Evolutionary conservation across 139 green algal species (phyloP), one percentile per base, ranked within the genome.

Genomic region (Micractinium conductrix): DNA sequence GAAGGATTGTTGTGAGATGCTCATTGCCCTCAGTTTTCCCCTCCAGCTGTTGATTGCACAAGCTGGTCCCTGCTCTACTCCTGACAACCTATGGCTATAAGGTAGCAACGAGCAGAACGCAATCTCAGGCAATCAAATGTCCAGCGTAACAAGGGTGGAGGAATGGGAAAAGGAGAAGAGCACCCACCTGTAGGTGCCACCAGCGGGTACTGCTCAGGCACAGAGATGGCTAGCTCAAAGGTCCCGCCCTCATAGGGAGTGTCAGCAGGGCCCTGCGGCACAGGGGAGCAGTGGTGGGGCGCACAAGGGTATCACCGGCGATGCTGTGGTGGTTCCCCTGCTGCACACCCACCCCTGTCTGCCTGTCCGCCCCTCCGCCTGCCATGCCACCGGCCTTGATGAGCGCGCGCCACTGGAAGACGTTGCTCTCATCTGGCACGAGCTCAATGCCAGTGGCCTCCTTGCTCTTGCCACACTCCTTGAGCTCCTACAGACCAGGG

Each of bases 131-230:
- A n/a, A n/a, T n/a, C n/a, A n/a, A n/a, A n/a, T n/a, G n/a, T n/a
- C n/a, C n/a, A n/a, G n/a, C n/a, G n/a, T n/a, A n/a, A n/a, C n/a
- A n/a, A n/a, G n/a, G n/a, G n/a, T n/a, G n/a, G n/a, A n/a, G n/a
- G n/a, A n/a, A n/a, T n/a, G n/a, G n/a, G n/a, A n/a, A n/a, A n/a
- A n/a, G n/a, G n/a, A n/a, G n/a, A n/a, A n/a, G n/a, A n/a, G 4
- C 4, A 35, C 48, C 2, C 35, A 81, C 74, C 74, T 81, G 44
- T 69, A 17, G 90, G 84, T 0, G 96, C 92, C 33, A 94, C 91
- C 33, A 99, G 85, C 0, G 96, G 96, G 85, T 99, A 99, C 78
- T 97, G 89, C 78, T 98, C 91, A 8, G 96, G 96, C 10, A 99
- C 93, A 1, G 84, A 92, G 10, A 99, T 91, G 0, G 69, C 72